A percentile compares a stretch with the other conserved stretches of the same genome.
Conservation (phyloP, 2,329 filamentous ascomycete species). For the Sporothrix protearum region DNA sequence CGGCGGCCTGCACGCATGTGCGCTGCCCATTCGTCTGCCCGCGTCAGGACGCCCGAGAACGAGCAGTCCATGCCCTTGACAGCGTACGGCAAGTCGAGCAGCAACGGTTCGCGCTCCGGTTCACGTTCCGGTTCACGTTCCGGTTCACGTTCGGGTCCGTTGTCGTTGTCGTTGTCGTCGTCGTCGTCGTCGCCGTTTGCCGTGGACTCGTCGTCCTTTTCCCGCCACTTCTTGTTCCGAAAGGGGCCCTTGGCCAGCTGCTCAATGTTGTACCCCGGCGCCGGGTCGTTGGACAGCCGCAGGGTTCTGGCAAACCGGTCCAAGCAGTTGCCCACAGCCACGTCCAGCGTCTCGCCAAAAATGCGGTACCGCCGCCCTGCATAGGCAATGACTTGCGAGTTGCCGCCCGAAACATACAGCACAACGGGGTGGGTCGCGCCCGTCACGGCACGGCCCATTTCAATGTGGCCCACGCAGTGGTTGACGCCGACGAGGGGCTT, state of each 20-base stretch:
- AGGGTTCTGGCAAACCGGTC: conserved; percentile 93
- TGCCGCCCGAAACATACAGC: conserved; percentile 90
- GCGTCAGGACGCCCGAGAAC: conserved; percentile 86
- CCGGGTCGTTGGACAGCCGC: conserved; percentile 89
- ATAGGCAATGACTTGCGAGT: conserved; percentile 97
- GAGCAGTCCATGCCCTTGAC: conserved; percentile 99
- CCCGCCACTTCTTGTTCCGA: conserved; percentile 10
- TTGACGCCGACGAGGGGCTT: conserved; percentile 93
- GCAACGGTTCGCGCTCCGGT: conserved; percentile 59
- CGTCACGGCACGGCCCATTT: conserved; percentile 95
- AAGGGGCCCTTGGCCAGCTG: conserved; percentile 64
- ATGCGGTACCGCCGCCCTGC: conserved; percentile 92
- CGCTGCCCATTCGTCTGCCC: conserved; percentile 73
- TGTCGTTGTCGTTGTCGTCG: too few relatives aligned
- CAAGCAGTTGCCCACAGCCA: conserved; percentile 95
- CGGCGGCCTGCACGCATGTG: conserved; percentile 52
- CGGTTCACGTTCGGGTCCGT: too few relatives aligned
- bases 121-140: too few relatives aligned
- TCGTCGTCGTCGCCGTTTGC: neutral
- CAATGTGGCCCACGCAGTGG: conserved; percentile 97
- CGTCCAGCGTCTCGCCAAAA: conserved; percentile 95
- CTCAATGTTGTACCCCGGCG: conserved; percentile 97
- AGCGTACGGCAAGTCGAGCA: conserved; percentile 88
- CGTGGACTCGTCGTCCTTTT: neutral
- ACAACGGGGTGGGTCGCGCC: conserved; percentile 89